Conservation (phyloP, 108 stramenopile species). For the Mayamaea pseudoterrestris region DNA sequence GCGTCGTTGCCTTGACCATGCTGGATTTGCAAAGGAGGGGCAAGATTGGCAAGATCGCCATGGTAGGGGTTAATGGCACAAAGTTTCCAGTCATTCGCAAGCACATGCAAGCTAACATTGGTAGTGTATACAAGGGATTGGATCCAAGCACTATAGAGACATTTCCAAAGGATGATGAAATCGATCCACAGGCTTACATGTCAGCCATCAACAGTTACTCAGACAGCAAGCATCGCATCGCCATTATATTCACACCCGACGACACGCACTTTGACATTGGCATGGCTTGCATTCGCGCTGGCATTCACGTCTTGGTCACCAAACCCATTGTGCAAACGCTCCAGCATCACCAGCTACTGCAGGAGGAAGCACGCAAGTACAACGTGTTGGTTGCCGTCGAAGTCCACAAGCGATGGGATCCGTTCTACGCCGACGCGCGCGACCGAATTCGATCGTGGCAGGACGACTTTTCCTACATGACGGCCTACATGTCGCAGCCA, state of each 20-base stretch:
- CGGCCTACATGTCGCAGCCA: constrained; percentile 99
- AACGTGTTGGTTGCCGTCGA: constrained; percentile 88
- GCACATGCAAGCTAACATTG: constrained; percentile 87
- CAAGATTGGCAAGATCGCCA: constrained; percentile 79
- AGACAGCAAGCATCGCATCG: too few relatives aligned
- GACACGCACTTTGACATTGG: constrained; percentile 98
- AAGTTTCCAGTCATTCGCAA: constrained; percentile 95
- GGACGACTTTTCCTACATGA: constrained; percentile 95
- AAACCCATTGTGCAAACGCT: constrained; percentile 97
- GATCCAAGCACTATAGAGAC: constrained; percentile 82
- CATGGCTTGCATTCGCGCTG: constrained; percentile 70
- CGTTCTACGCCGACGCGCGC: constrained; percentile 98
- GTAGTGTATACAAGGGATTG: constrained; percentile 83
- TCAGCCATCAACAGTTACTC: constrained; percentile 56
- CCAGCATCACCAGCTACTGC: constrained; percentile 69
- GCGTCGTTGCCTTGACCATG: constrained; percentile 97
- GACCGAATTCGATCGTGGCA: constrained; percentile 73
- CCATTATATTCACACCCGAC: constrained; percentile 97
- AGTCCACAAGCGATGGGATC: constrained; percentile 98
- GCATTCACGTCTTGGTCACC: constrained; percentile 98
- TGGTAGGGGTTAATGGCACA: constrained; percentile 95
- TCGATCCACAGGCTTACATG: constrained; percentile 77
- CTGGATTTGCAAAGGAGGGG: constrained; percentile 85
- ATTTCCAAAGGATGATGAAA: constrained; percentile 81
- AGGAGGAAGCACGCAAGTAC: constrained; percentile 68